phyloP scores from a whole-genome alignment of 2,329 filamentous ascomycete genomes.

The Myriosclerotinia scirpicola region DNA sequence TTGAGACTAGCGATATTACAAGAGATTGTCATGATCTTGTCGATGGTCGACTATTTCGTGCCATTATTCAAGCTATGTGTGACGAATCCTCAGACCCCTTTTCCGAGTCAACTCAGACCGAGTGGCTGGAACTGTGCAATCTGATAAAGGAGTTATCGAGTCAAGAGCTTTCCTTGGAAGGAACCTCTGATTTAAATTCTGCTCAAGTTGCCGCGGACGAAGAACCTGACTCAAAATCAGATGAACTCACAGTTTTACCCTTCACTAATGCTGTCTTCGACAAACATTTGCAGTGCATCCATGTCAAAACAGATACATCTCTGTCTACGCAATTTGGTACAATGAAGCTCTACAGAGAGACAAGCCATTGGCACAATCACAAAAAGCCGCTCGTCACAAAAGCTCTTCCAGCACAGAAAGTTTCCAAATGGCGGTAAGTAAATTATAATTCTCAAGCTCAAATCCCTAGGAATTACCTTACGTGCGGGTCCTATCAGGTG shows the following conservation, averaged over 20 bases:
- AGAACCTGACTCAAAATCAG: constrained; percentile 27
- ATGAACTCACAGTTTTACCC: constrained; percentile 43
- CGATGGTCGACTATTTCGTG: constrained; percentile 51
- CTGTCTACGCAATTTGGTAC: constrained; percentile 31
- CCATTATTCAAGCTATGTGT: constrained; percentile 36
- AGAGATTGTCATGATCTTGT: constrained; percentile 56
- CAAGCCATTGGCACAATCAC: constrained; percentile 63
- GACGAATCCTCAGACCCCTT: constrained; percentile 28
- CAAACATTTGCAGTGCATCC: constrained; percentile 47
- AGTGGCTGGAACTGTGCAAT: constrained; percentile 34
- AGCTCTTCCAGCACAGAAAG: constrained; percentile 45
- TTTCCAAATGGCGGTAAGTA: constrained; percentile 40
- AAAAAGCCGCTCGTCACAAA: constrained; percentile 52
- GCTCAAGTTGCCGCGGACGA: constrained; percentile 25
- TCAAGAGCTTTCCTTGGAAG: constrained; percentile 39
- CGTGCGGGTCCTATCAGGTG: neutral
- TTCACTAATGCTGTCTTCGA: constrained; percentile 52
- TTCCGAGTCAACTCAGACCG: constrained; percentile 28
- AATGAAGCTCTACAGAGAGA: constrained; percentile 48
- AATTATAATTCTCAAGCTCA: neutral
- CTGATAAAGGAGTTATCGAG: constrained; percentile 41
- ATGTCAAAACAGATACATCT: constrained; percentile 42
- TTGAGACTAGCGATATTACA: constrained; percentile 31
- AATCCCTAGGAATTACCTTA: neutral
- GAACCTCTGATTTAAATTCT: constrained; percentile 29